phyloP scores from a whole-genome alignment of 1,284 basidiomycete genomes.

The Trichosporon coremiiforme region DNA sequence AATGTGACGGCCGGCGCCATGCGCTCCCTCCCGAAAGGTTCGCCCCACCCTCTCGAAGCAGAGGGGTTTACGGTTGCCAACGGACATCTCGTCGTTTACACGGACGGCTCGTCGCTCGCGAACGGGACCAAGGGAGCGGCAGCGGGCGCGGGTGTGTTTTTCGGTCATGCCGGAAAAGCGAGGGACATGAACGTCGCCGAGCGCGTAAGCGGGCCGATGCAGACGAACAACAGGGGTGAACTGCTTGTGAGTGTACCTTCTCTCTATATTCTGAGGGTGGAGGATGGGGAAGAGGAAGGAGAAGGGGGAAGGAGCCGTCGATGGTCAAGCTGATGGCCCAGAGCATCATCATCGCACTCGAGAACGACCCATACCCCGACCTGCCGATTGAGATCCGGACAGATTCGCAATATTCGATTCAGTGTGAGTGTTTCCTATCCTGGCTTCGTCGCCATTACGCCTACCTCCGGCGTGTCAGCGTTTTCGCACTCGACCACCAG shows the following conservation, averaged over 20 bases:
- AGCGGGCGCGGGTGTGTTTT: conserved; percentile 56
- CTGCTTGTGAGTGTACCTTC: conserved; percentile 43
- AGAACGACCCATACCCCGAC: conserved; percentile 51
- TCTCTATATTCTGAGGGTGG: not conserved
- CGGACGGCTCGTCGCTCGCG: conserved; percentile 50
- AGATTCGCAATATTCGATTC: conserved; percentile 56
- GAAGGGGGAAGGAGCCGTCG: not conserved
- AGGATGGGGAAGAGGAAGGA: not conserved
- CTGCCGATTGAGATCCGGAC: conserved; percentile 57
- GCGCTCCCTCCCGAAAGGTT: not conserved
- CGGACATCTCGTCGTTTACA: conserved; percentile 49
- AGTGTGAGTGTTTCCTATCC: conserved; percentile 37
- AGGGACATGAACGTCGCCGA: conserved; percentile 47
- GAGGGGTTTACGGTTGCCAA: conserved; percentile 44
- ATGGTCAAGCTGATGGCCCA: conserved; percentile 27
- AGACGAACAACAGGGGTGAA: conserved; percentile 58
- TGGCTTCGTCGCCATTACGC: too few relatives aligned
- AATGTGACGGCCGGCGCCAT: not conserved
- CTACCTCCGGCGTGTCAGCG: too few relatives aligned
- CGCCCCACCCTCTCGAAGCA: conserved; percentile 24
- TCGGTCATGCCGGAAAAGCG: conserved; percentile 46
- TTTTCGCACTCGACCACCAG: too few relatives aligned
- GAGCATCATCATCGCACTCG: conserved; percentile 55
- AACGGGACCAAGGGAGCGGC: conserved; percentile 49
- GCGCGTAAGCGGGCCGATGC: conserved; percentile 51